Base-by-base conservation (phyloP, 495 filamentous ascomycete genomes). In the Corynascus novoguineensis region DNA sequence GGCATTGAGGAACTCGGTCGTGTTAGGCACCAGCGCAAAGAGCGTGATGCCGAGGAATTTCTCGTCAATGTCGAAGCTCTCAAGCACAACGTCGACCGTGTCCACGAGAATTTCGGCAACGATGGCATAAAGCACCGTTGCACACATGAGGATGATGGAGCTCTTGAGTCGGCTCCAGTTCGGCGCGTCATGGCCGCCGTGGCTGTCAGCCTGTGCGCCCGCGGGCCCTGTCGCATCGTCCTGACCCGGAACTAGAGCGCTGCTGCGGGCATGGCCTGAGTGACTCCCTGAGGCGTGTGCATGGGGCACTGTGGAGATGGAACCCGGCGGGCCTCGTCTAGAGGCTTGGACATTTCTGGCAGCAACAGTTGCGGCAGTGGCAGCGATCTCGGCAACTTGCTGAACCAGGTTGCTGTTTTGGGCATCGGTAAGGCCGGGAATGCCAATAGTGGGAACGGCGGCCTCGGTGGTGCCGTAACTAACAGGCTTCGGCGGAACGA, bases 31-130 rank as follows among this genome's bases (percentile, higher is more conserved):
- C 57, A 99, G 78, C 8, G 95, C 92, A 66, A 99, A 99, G 42
- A 99, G 77, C 31, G 95, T 97, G 59, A 99, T 95, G 41, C 93
- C 93, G 49, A 99, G 79, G 72, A 99, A 99, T 68, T 99, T 99
- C 66, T 97, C 92, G 65, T 97, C 91, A 64, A 99, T 88, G 42
- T 92, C 86, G 35, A 93, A 85, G 66, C 86, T 88, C 57, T 90
- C 83, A 44, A 99, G 72, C 6, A 99, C 95, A 11, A 92, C 87
- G 66, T 99, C 93, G 9, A 99, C 93, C 0, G 91, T 97, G 67
- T 95, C 86, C 42, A 99, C 93, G 19, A 99, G 75, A 35, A 99
- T 97, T 73, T 99, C 93, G 19, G 93, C 93, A 64, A 99, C 93
- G 51, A 97, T 73, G 21, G 93, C 95, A 67, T 99, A 99, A 50